These are phyloP conservation scores for Lasiosphaeriaceae sp. DNA, from an alignment of 495 filamentous ascomycete species.

Conservation along the genomic window DNA sequence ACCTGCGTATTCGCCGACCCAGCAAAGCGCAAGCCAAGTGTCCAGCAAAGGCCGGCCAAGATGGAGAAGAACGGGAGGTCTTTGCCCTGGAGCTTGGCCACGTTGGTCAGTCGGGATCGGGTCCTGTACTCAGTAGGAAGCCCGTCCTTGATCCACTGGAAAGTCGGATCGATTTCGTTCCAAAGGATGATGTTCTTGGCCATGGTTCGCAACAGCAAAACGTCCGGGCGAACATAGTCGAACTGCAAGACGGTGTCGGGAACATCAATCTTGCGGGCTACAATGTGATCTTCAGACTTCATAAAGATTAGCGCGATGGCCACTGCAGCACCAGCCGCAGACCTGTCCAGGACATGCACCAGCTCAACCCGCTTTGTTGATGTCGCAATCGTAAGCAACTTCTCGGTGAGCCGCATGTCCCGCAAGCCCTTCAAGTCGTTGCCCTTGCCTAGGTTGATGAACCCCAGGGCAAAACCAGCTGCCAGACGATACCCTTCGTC, in stretches of 20 bases:
- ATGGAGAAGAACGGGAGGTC: conserved; percentile 94
- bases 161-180: conserved; percentile 68
- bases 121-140: conserved; percentile 64
- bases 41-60: conserved; percentile 79
- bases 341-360: conserved; percentile 88
- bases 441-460: conserved; percentile 92
- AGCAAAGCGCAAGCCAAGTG: conserved; percentile 78
- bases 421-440: conserved; percentile 82
- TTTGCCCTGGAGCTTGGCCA: conserved; percentile 59
- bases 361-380: conserved; percentile 81
- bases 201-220: conserved; percentile 84
- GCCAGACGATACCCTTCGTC: conserved; percentile 94
- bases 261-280: conserved; percentile 89
- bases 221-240: conserved; percentile 91
- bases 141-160: conserved; percentile 69
- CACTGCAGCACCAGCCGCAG: conserved; percentile 83
- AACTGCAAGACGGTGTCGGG: conserved; percentile 86
- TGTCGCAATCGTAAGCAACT: conserved; percentile 78
- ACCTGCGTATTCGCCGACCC: conserved; percentile 71
- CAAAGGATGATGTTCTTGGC: conserved; percentile 94
- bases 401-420: conserved; percentile 90
- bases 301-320: conserved; percentile 94
- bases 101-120: conserved; percentile 48
- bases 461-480: conserved; percentile 87
- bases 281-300: conserved; percentile 86